Percentiles rank a stretch among this genome's conserved stretches.
Conservation (phyloP, 139 green algal species). For the Coccomyxa sp. region DNA sequence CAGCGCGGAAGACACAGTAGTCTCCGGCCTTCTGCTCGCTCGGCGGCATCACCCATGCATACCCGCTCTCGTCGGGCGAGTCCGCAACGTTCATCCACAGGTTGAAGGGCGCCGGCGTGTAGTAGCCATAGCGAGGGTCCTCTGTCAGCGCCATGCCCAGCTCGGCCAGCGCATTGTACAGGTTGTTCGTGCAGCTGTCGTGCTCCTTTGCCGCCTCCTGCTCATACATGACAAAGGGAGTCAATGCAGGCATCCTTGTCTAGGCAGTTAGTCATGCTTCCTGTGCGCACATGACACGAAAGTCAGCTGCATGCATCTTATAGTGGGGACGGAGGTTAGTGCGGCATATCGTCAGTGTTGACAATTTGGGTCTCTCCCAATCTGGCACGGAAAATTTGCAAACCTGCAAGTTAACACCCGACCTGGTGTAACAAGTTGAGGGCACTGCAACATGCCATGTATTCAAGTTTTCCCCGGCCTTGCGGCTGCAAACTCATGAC, state of each 20-base stretch:
- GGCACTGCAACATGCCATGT: too few relatives aligned
- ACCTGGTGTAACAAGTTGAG: too few relatives aligned
- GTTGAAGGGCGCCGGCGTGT: conserved; percentile 56
- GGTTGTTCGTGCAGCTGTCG: conserved; percentile 10
- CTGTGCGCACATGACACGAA: too few relatives aligned
- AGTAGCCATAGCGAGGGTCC: background rate
- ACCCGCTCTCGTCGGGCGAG: background rate
- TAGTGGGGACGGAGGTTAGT: too few relatives aligned
- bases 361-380: too few relatives aligned
- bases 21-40: conserved; percentile 44
- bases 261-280: background rate
- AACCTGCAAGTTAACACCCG: too few relatives aligned
- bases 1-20: conserved; percentile 1
- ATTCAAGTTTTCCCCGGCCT: too few relatives aligned
- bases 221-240: background rate
- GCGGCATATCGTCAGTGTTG: too few relatives aligned
- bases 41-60: background rate
- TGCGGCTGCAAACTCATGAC: too few relatives aligned
- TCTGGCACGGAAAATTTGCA: too few relatives aligned
- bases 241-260: background rate
- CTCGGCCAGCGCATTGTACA: conserved; percentile 5
- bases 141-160: conserved; percentile 12
- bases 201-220: conserved; percentile 10
- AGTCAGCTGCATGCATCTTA: too few relatives aligned
- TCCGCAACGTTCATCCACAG: conserved; percentile 30